These are phyloP conservation scores for Fusarium goolgardi DNA, from an alignment of 2,329 filamentous ascomycete species.

Conservation along the genomic window DNA sequence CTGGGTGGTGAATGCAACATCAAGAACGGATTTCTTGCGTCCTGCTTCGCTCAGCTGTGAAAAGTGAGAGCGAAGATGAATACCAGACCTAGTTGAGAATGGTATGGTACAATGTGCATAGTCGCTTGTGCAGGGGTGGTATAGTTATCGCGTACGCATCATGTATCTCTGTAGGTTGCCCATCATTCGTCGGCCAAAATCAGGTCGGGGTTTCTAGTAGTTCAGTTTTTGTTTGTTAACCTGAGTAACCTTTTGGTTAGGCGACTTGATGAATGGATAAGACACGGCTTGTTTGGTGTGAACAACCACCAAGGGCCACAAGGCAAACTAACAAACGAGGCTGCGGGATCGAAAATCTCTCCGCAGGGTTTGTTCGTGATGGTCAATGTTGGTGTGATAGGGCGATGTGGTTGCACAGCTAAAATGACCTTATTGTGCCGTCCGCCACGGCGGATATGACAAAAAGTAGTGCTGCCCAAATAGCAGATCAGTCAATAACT, in stretches of 20 bases:
- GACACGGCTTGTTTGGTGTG: slow-evolving; percentile 29
- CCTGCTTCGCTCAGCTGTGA: slow-evolving; percentile 20
- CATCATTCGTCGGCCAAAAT: slow-evolving; percentile 22
- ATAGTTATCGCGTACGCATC: slow-evolving; percentile 15
- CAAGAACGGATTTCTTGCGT: slow-evolving; percentile 12
- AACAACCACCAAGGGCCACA: slow-evolving; percentile 7
- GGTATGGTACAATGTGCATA: slow-evolving; percentile 22
- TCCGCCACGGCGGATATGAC: slow-evolving; percentile 33
- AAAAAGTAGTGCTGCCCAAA: slow-evolving; percentile 23
- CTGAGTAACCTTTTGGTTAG: slow-evolving; percentile 20
- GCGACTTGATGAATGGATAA: slow-evolving; percentile 24
- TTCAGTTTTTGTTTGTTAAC: slow-evolving; percentile 11
- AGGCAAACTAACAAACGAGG: slow-evolving; percentile 25
- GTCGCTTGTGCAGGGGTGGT: slow-evolving; percentile 19
- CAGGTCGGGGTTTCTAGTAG: slow-evolving; percentile 18
- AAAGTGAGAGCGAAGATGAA: slow-evolving; percentile 6
- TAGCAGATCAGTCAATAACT: slow-evolving; percentile 28
- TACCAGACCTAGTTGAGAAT: slow-evolving; percentile 18
- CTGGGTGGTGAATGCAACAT: slow-evolving; percentile 34
- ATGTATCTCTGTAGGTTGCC: slow-evolving; percentile 2
- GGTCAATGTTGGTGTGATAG: slow-evolving; percentile 28
- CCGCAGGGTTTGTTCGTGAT: slow-evolving; percentile 10
- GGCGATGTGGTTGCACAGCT: slow-evolving; percentile 33
- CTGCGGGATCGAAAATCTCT: slow-evolving; percentile 28
- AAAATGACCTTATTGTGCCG: slow-evolving; percentile 36